Evolutionary conservation across 2,329 filamentous ascomycete genomes (phyloP).

Genomic region (Sporothrix brasiliensis): DNA sequence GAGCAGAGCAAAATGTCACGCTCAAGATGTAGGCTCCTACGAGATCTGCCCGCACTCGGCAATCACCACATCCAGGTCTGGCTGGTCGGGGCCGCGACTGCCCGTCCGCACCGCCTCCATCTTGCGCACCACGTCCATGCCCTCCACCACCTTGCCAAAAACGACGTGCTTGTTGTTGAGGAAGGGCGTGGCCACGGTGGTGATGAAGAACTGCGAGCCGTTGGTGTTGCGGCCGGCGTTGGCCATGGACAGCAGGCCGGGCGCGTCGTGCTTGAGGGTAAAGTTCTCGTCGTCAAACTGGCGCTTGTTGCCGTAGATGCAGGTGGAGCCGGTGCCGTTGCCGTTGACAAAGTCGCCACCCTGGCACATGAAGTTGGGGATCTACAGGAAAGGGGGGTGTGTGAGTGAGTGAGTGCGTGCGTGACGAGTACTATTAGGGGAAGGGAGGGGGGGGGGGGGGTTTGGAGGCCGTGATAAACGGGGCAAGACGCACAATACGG

Average conservation of each 20-base stretch:
- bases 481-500: constrained; percentile 75
- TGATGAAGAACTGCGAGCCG: constrained; percentile 97
- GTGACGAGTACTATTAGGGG: neutral
- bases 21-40: neutral
- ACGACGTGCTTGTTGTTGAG: constrained; percentile 93
- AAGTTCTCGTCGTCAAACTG: constrained; percentile 93
- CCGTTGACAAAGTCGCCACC: constrained; percentile 91
- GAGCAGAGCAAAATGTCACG: no score
- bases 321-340: constrained; percentile 84
- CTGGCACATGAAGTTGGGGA: constrained; percentile 96
- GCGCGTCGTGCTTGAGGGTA: constrained; percentile 71
- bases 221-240: constrained; percentile 92
- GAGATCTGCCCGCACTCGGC: constrained; percentile 93
- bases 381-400: constrained; percentile 54
- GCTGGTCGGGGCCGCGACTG: constrained; percentile 72
- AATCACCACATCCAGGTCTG: constrained; percentile 81
- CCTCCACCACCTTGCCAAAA: constrained; percentile 86
- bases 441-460: neutral
- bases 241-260: constrained; percentile 90
- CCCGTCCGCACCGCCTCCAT: constrained; percentile 89
- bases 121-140: constrained; percentile 88
- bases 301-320: constrained; percentile 77
- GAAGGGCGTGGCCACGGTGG: constrained; percentile 82
- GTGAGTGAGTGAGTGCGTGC: neutral
- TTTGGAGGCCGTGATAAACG: constrained; percentile 1